Percentiles rank a stretch among this genome's conserved stretches.
These are phyloP conservation scores for Vaucheria bursata DNA, from an alignment of 352 stramenopile species.

Conservation along the genomic window DNA sequence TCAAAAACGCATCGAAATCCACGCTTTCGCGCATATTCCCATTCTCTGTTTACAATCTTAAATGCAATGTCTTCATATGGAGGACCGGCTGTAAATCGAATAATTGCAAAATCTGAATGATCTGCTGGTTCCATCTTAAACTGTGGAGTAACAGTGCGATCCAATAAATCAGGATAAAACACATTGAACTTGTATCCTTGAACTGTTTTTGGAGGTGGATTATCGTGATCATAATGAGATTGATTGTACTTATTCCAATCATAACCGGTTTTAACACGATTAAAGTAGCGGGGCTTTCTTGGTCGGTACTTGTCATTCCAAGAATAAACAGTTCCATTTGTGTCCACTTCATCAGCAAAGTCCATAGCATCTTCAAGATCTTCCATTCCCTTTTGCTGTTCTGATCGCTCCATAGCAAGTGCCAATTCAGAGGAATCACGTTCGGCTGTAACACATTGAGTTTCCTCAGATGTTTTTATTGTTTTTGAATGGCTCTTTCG, in stretches of 20 bases:
- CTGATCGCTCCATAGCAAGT: slow-evolving; percentile 15
- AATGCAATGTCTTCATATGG: slow-evolving; percentile 99
- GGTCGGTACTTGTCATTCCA: slow-evolving; percentile 95
- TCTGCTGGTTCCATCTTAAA: slow-evolving; percentile 87
- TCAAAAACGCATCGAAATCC: slow-evolving; percentile 98
- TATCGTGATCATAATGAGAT: slow-evolving; percentile 98
- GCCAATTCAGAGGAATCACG: slow-evolving; percentile 41
- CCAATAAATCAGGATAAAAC: slow-evolving; percentile 98
- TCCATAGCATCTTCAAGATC: slow-evolving; percentile 77
- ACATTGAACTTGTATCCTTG: slow-evolving; percentile 99
- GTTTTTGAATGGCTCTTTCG: no score
- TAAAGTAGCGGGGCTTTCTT: slow-evolving; percentile 96
- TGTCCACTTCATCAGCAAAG: slow-evolving; percentile 45
- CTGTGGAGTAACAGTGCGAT: slow-evolving; percentile 84
- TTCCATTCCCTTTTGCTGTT: slow-evolving; percentile 56
- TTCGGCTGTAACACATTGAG: slow-evolving; percentile 52
- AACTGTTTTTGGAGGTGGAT: slow-evolving; percentile 97
- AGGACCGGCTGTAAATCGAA: slow-evolving; percentile 91
- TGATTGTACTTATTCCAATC: slow-evolving; percentile 99
- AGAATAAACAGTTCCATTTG: slow-evolving; percentile 47
- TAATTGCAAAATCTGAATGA: slow-evolving; percentile 89
- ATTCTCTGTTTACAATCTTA: slow-evolving; percentile 86
- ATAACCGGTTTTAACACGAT: slow-evolving; percentile 97
- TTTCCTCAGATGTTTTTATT: slow-evolving; percentile 29
- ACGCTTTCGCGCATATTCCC: slow-evolving; percentile 90